phyloP scores from a whole-genome alignment of 1,139 yeast species.

The Pichia inconspicua region DNA sequence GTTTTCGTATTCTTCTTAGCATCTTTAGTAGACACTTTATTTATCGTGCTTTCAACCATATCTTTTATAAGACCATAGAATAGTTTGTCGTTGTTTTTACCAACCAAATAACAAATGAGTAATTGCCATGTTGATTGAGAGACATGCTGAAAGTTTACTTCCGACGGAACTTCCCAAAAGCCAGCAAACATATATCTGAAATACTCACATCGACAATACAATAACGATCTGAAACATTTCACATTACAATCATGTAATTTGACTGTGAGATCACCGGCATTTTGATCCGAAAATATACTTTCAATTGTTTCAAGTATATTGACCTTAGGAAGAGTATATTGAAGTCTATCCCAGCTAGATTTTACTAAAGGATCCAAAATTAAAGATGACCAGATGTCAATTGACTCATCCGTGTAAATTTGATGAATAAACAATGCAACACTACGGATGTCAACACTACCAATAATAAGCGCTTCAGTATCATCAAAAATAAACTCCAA shows the following conservation, averaged over 20 bases:
- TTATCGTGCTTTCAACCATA: background rate
- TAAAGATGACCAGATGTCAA: slow-evolving; percentile 35
- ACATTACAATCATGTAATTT: slow-evolving; percentile 35
- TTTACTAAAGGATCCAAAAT: slow-evolving; percentile 17
- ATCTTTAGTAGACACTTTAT: background rate
- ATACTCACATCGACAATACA: slow-evolving; percentile 51
- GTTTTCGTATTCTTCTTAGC: background rate
- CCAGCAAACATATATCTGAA: slow-evolving; percentile 53
- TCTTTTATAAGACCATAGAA: slow-evolving; percentile 6
- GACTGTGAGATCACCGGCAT: slow-evolving; percentile 23
- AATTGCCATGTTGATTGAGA: slow-evolving; percentile 39
- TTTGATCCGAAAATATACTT: background rate
- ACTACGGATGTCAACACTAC: slow-evolving; percentile 23
- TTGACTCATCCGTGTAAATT: slow-evolving; percentile 38
- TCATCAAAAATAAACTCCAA: slow-evolving; percentile 8
- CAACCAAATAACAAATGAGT: slow-evolving; percentile 52
- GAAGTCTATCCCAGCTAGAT: slow-evolving; percentile 15
- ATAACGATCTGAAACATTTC: slow-evolving; percentile 42
- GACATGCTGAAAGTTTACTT: slow-evolving; percentile 36
- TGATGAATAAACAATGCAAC: slow-evolving; percentile 34
- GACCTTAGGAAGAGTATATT: slow-evolving; percentile 8
- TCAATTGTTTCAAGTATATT: slow-evolving; percentile 2
- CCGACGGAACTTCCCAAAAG: slow-evolving; percentile 39
- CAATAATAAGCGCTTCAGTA: slow-evolving; percentile 12
- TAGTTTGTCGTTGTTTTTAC: slow-evolving; percentile 25